Conservation (phyloP, 1,139 yeast genomes). For the Magnusiomyces sp. region DNA sequence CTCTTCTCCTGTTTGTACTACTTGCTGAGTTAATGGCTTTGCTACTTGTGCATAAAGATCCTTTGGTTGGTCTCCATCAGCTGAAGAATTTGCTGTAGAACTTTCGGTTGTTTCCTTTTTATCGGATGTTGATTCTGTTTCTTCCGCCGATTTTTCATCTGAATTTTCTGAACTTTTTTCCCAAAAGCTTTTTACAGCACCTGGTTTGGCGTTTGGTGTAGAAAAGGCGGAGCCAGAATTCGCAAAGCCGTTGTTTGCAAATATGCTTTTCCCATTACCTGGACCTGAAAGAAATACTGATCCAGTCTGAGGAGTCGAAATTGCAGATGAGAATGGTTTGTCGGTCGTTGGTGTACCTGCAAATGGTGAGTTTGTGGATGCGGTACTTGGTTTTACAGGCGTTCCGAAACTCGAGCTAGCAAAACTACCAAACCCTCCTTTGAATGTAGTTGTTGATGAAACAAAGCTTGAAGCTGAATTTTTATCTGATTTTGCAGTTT, state of each 20-base stretch:
- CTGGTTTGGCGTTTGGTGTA: neutral
- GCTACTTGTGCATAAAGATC: constrained; percentile 39
- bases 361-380: neutral
- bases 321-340: neutral
- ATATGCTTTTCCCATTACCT: neutral
- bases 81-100: constrained; percentile 27
- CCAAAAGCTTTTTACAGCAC: constrained; percentile 17
- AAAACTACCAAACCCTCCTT: constrained; percentile 16
- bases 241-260: neutral
- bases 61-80: constrained; percentile 23
- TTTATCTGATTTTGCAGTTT: constrained; percentile 5
- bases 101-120: constrained; percentile 16
- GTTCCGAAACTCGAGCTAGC: constrained; percentile 9
- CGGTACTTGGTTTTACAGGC: neutral
- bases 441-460: constrained; percentile 10
- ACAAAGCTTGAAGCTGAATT: constrained; percentile 4
- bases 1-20: constrained; percentile 83
- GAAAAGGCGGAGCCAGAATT: constrained; percentile 3
- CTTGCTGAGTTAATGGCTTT: constrained; percentile 34
- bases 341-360: neutral
- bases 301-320: too few species aligned
- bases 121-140: constrained; percentile 7
- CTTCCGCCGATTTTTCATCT: constrained; percentile 12
- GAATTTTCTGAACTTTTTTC: constrained; percentile 14
- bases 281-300: neutral